Evolutionary conservation across 2,329 filamentous ascomycete genomes (phyloP).

Genomic region (Penicillium sp.): DNA sequence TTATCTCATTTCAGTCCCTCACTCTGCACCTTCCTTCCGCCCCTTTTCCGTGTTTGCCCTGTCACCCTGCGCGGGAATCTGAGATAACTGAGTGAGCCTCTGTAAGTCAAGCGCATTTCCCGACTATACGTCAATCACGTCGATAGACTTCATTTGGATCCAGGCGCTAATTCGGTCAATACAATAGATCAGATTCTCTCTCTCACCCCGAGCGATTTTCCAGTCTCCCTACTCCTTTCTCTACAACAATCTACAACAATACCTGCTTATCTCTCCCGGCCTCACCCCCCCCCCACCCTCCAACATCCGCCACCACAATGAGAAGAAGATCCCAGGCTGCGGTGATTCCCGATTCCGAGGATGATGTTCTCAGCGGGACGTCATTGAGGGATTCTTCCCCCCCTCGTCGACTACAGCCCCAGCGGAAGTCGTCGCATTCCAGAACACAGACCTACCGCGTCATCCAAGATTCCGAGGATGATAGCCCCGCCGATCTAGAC

Average conservation of each 20-base stretch:
- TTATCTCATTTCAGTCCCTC: neutral
- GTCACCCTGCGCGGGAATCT: neutral
- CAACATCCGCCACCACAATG: neutral
- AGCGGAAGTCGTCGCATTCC: slow-evolving; percentile 23
- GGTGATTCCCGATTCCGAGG: slow-evolving; percentile 27
- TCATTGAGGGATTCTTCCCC: slow-evolving; percentile 23
- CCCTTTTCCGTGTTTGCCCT: neutral
- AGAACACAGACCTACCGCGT: slow-evolving; percentile 19
- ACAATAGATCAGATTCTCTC: neutral
- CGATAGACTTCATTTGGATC: neutral
- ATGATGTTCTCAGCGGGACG: slow-evolving; percentile 22
- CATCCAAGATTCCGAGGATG: slow-evolving; percentile 28
- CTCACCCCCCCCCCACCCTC: neutral
- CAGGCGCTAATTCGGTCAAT: neutral
- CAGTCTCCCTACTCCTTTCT: neutral
- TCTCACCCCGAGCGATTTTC: neutral
- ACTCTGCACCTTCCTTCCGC: neutral
- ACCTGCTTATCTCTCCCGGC: neutral
- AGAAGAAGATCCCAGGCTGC: slow-evolving; percentile 24
- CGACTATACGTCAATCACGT: neutral
- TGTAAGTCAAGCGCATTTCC: neutral
- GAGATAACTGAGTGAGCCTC: neutral
- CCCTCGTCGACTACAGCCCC: slow-evolving; percentile 14
- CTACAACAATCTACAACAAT: neutral
- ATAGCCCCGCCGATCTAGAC: slow-evolving; percentile 16